Base-by-base conservation (phyloP, 1,139 yeast species). In the Zygosaccharomyces pseudobailii region DNA sequence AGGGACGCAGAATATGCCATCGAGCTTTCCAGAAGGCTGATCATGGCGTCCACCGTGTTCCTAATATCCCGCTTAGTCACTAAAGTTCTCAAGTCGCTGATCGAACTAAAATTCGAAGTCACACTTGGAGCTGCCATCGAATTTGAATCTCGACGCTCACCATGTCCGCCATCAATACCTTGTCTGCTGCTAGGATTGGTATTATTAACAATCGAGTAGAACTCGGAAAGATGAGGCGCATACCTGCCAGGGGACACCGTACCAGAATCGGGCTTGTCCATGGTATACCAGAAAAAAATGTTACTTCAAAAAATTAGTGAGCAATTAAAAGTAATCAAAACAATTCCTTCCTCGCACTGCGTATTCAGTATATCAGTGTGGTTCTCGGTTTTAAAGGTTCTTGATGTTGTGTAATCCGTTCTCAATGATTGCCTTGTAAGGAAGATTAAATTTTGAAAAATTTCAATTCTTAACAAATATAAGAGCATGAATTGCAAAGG, bases 11-110 rank as follows among this genome's bases (percentile, higher is more conserved):
- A 68, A 55, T 84, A 80, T 10, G 66, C 67, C 13, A 68, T 70
- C 0, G 92, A 82, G 28, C 83, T 76, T 1, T 61, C 61, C 23
- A 80, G 58, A 42, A 85, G 69, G 4, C 71, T 71, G 21, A 68
- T 65, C 58, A 81, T 82, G 2, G 78, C 67, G 6, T 62, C 68
- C 7, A 76, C 61, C 0, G 83, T 78, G 22, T 71, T 67, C 5
- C 70, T 68, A 44, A 84, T 76, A 55, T 84, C 90, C 30, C 72
- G 72, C 32, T 78, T 71, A 0, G 87, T 80, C 9, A 84, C 71
- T 17, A 84, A 67, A 36, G 78, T 76, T 8, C 83, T 82, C 48
- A 83, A 68, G 55, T 82, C 87, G 43, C 56, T 55, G 21, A 63
- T 56, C 19, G 64, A 46, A 45, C 63, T 60, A 37, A 50, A 45